These are phyloP conservation scores for Apiospora koreana DNA, from an alignment of 2,329 filamentous ascomycete genomes.

Conservation along the genomic window DNA sequence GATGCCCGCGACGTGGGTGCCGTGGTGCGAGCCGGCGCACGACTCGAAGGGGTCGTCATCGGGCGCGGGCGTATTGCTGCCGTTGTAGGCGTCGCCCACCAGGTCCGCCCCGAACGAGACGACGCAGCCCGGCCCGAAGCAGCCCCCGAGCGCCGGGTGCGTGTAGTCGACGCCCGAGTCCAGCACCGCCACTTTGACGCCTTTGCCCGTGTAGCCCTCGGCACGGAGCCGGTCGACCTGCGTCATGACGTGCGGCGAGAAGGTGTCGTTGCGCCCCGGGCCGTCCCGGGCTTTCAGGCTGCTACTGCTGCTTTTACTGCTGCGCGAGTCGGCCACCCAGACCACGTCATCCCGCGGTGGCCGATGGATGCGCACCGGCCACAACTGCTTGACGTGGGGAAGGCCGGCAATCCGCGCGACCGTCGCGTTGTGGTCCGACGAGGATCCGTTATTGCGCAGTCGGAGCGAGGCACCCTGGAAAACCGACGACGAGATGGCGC, in stretches of 20 bases:
- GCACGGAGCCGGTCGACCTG: slow-evolving; percentile 55
- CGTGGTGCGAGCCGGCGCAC: slow-evolving; percentile 46
- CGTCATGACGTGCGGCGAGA: slow-evolving; percentile 56
- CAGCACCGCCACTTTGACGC: slow-evolving; percentile 54
- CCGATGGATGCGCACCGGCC: too few relatives aligned
- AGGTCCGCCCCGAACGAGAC: slow-evolving; percentile 60
- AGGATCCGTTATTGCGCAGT: too few relatives aligned
- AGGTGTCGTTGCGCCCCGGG: slow-evolving; percentile 42
- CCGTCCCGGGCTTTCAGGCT: slow-evolving; percentile 18
- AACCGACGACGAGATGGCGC: too few relatives aligned
- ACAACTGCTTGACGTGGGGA: too few relatives aligned
- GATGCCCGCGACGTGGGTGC: slow-evolving; percentile 63
- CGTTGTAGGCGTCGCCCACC: slow-evolving; percentile 55
- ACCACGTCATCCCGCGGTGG: slow-evolving; percentile 27
- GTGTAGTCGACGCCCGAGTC: slow-evolving; percentile 63
- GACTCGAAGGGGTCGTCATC: slow-evolving; percentile 22
- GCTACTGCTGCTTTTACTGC: slow-evolving; percentile 14
- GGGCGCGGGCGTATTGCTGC: slow-evolving; percentile 30
- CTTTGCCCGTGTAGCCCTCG: slow-evolving; percentile 49
- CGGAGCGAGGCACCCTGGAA: too few relatives aligned
- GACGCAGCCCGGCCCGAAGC: slow-evolving; percentile 61
- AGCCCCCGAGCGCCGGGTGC: slow-evolving; percentile 64
- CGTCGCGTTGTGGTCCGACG: too few relatives aligned
- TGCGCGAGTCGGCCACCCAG: slow-evolving; percentile 40
- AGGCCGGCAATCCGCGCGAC: too few relatives aligned